Conservation (phyloP, 495 filamentous ascomycete species). For the Evernia prunastri region DNA sequence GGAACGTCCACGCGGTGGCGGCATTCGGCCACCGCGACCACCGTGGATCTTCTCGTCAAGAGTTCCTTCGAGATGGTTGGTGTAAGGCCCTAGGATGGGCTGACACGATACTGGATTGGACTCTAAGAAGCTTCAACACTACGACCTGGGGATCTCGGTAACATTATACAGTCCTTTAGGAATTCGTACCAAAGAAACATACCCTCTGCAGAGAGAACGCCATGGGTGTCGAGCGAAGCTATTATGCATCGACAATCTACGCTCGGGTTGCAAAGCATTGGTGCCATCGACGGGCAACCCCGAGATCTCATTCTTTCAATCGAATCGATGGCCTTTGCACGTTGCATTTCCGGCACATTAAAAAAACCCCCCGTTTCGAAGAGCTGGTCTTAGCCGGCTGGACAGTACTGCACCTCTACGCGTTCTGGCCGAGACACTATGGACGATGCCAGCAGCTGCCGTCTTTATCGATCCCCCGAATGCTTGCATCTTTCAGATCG, state of each 20-base stretch:
- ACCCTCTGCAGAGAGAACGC: background rate
- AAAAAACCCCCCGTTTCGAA: background rate
- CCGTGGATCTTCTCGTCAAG: background rate
- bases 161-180: background rate
- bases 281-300: background rate
- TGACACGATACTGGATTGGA: background rate
- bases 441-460: background rate
- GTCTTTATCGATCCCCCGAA: background rate
- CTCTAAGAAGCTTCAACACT: background rate
- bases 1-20: background rate
- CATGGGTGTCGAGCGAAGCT: background rate
- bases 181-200: background rate
- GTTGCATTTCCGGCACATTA: background rate
- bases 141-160: background rate
- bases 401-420: background rate
- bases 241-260: background rate
- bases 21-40: background rate
- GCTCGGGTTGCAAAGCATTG: background rate
- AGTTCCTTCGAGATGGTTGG: background rate
- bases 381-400: background rate
- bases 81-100: background rate
- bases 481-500: background rate
- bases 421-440: background rate
- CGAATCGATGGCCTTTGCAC: background rate
- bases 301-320: background rate